Evolutionary conservation across 2,329 filamentous ascomycete species (phyloP), one percentile per base, ranked within the genome.

Genomic region (Trichoderma koningii): DNA sequence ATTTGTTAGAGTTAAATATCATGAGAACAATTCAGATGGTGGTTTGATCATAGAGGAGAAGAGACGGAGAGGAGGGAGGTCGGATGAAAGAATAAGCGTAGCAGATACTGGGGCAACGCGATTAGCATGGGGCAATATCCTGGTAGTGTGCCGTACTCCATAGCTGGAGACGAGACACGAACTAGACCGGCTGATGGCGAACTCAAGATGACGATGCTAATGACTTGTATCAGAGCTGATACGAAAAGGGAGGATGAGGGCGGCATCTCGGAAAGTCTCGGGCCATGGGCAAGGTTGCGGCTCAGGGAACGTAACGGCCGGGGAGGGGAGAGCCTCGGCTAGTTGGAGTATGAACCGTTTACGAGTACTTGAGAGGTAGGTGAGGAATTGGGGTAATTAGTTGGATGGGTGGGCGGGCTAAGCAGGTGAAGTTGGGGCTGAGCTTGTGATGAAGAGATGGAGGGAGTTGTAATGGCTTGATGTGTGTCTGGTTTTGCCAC

Each of bases 1-100:
- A 55, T 65, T 61, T 65, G 64, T 61, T 21, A 65, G 50, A 52
- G 56, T 60, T 62, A 52, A 55, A 61, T 55, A 60, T 48, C 42
- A 61, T 50, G 47, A 61, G 38, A 14, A 19, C 28, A 38, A 63
- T 64, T 64, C 61, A 56, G 17, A 42, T 28, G 14, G 30, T n/a
- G 34, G 34, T 38, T 38, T 38, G 10, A 38, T 42, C 15, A 30
- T 2, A 30, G 34, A 34, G 17, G 57, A 23, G 6, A 38, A 38
- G 30, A 34, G 30, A 34, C 30, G 10, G 12, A 5, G 26, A 48
- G 14, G 42, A n/a, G 38, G 9, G 9, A 34, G 30, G 55, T 63
- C 60, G 60, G 60, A 30, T 63, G 60, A 63, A 63, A 63, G 60
- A 47, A 63, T 63, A 63, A 55, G 50, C 60, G 55, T 9, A 50